Evolutionary conservation across 2,329 filamentous ascomycete species (phyloP), one percentile per base, ranked within the genome.

Genomic region (Penicillium sp.): DNA sequence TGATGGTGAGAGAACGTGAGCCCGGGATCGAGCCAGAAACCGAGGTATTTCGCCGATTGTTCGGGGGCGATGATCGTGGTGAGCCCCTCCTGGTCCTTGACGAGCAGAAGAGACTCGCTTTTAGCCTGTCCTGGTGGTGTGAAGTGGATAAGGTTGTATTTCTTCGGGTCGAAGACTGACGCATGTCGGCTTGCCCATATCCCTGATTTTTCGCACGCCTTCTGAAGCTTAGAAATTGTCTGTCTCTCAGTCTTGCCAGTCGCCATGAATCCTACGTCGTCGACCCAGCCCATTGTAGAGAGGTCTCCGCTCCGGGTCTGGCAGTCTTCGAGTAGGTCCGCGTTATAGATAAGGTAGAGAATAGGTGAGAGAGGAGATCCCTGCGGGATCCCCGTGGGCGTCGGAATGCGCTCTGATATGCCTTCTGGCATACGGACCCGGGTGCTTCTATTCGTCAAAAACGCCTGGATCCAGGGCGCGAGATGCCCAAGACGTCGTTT

Each of bases 331-430:
- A 69, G 51, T 0, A 69, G 56, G 43, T 67, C 60, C 27, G 59
- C 58, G 27, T 69, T 68, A 29, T 67, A 70, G 51, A 69, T 57
- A 8, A 69, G 57, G 49, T 62, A 69, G 25, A 67, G 62, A 23
- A 69, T 67, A 3, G 59, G 67, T 1, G 60, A 68, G 0, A 67
- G 25, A 8, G 57, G 60, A 1, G 60, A 69, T 12, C 63, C 62
- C 52, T 68, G 56, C 4, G 61, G 62, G 7, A 67, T 65, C 8
- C 65, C 61, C 4, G 55, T 63, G 1, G 51, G 51, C 33, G 49
- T 54, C 1, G 18, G 18, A 2, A 59, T 47, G 8, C n/a, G 22
- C 15, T 45, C 41, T 1, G 51, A 50, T 6, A 26, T 43, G 27
- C 40, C 33, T 29, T 53, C 51, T 2, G 41, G 41, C 11, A 54